Evolutionary conservation across 2,329 filamentous ascomycete genomes (phyloP).

Genomic region (Claviceps fusiformis): DNA sequence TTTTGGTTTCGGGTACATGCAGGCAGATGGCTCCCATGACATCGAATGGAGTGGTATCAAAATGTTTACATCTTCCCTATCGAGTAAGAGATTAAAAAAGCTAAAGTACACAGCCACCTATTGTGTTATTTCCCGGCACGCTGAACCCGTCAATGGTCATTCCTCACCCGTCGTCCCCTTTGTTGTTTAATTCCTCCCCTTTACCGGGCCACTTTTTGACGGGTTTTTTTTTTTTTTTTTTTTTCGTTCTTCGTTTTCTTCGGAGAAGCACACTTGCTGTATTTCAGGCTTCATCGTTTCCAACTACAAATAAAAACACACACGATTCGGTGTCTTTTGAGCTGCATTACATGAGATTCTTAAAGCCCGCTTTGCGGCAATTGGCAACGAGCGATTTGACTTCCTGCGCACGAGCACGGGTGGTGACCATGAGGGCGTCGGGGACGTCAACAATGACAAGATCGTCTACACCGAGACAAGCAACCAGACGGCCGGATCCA

Average conservation of each 20-base stretch:
- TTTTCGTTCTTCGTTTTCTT: background rate
- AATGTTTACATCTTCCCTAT: background rate
- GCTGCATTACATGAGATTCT: conserved; percentile 9
- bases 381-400: conserved; percentile 15
- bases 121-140: background rate
- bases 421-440: conserved; percentile 15
- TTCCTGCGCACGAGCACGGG: conserved; percentile 14
- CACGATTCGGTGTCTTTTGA: background rate
- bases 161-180: background rate
- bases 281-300: background rate
- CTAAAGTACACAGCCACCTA: background rate
- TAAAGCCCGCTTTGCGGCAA: conserved; percentile 13
- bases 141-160: background rate
- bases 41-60: background rate
- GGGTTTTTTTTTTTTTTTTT: background rate
- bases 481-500: conserved; percentile 13
- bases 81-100: background rate
- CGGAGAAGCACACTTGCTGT: background rate
- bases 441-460: conserved; percentile 15
- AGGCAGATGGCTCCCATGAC: too few species aligned
- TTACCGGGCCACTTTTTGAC: background rate
- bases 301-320: background rate
- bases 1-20: too few species aligned
- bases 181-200: background rate
- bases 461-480: conserved; percentile 14